Conservation (phyloP, 768 basidiomycete genomes). For the Leccinum barrowsii region DNA sequence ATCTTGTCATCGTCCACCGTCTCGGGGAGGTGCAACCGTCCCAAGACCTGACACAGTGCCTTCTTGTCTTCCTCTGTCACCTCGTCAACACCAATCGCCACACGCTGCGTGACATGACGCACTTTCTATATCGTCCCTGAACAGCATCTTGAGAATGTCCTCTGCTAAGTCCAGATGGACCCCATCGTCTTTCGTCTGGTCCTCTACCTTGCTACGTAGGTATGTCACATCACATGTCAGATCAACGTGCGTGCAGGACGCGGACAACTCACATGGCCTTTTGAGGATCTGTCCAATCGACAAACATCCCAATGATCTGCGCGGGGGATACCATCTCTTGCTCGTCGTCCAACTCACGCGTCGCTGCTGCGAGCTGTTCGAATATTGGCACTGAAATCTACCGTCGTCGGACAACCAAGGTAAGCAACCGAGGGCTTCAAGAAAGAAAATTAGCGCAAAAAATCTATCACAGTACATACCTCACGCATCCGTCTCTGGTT, state of each 20-base stretch:
- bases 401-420: not conserved
- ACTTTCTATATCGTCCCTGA: slow-evolving; percentile 53
- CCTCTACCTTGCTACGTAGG: slow-evolving; percentile 37
- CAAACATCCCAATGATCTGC: slow-evolving; percentile 74
- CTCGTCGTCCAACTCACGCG: slow-evolving; percentile 65
- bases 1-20: slow-evolving; percentile 67
- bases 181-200: slow-evolving; percentile 35
- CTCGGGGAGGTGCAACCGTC: slow-evolving; percentile 65
- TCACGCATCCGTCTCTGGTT: slow-evolving; percentile 75
- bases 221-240: not conserved
- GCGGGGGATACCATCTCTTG: slow-evolving; percentile 69
- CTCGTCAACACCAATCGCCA: not conserved
- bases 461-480: slow-evolving; percentile 18
- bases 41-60: slow-evolving; percentile 57
- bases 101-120: slow-evolving; percentile 22
- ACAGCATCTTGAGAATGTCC: slow-evolving; percentile 47
- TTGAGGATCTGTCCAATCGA: slow-evolving; percentile 86
- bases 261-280: slow-evolving; percentile 53
- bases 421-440: not conserved
- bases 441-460: not conserved
- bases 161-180: slow-evolving; percentile 57
- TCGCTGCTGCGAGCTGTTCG: slow-evolving; percentile 52
- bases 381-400: slow-evolving; percentile 74
- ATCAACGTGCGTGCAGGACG: not conserved
- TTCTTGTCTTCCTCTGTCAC: slow-evolving; percentile 58